phyloP scores from a whole-genome alignment of 2,329 filamentous ascomycete species.

The Bipolaris gigantea region DNA sequence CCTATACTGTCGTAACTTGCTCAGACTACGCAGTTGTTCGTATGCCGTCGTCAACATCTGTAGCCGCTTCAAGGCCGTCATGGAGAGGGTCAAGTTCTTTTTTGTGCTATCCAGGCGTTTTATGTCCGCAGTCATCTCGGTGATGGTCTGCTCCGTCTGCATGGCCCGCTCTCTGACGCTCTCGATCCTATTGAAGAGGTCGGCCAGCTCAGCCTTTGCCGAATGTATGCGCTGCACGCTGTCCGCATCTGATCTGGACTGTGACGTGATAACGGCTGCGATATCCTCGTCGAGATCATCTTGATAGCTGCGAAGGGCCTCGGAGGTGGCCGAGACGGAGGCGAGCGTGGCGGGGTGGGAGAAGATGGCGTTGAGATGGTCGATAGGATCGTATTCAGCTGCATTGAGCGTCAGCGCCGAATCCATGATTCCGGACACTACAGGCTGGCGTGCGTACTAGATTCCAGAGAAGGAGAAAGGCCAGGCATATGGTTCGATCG shows the following conservation, averaged over 20 bases:
- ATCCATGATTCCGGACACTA: constrained; percentile 14
- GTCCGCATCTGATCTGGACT: constrained; percentile 82
- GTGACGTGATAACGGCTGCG: constrained; percentile 67
- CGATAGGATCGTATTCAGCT: constrained; percentile 89
- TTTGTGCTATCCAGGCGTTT: constrained; percentile 97
- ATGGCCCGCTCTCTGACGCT: constrained; percentile 85
- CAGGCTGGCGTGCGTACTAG: constrained; percentile 33
- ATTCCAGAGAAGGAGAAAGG: constrained; percentile 43
- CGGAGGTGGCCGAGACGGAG: constrained; percentile 73
- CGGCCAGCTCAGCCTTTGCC: constrained; percentile 84
- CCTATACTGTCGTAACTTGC: constrained; percentile 84
- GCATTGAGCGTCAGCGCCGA: constrained; percentile 28
- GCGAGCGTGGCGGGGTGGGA: constrained; percentile 82
- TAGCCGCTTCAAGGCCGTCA: constrained; percentile 94
- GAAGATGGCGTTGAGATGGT: constrained; percentile 92
- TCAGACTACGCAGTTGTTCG: constrained; percentile 84
- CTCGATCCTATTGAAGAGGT: constrained; percentile 93
- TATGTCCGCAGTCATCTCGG: constrained; percentile 98
- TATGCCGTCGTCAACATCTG: constrained; percentile 99
- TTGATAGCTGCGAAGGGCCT: constrained; percentile 72
- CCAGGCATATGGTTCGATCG: constrained; percentile 42
- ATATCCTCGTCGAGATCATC: constrained; percentile 83
- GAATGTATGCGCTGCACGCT: constrained; percentile 89
- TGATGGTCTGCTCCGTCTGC: constrained; percentile 93
- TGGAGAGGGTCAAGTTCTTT: constrained; percentile 91